Conservation (phyloP, 1,139 yeast species). For the Suhomyces anneliseae region DNA sequence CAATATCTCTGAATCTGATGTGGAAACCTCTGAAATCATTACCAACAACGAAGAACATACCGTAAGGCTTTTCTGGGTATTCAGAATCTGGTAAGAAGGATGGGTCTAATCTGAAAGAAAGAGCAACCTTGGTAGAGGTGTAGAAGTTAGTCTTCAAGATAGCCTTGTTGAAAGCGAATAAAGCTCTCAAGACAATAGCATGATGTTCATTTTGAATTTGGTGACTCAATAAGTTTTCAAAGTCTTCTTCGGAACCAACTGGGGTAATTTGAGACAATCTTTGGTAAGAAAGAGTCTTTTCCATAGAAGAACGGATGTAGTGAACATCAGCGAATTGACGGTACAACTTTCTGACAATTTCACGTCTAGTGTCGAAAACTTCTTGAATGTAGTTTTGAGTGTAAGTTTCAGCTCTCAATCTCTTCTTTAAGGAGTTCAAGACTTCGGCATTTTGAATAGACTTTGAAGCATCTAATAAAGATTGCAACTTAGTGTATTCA, state of each 20-base stretch:
- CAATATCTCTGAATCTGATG: constrained; percentile 93
- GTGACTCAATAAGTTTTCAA: constrained; percentile 64
- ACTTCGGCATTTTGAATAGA: constrained; percentile 71
- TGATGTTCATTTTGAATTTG: constrained; percentile 81
- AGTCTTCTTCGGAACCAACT: constrained; percentile 73
- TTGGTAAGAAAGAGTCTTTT: constrained; percentile 86
- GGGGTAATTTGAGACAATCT: constrained; percentile 77
- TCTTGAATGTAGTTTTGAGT: constrained; percentile 83
- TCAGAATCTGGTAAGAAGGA: constrained; percentile 79
- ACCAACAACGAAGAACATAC: constrained; percentile 95
- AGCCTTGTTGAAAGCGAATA: constrained; percentile 80
- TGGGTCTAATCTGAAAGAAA: constrained; percentile 89
- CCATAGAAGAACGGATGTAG: constrained; percentile 71
- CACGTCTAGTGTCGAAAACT: constrained; percentile 68
- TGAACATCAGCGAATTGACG: constrained; percentile 92
- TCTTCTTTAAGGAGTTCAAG: constrained; percentile 76
- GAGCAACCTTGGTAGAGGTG: constrained; percentile 91
- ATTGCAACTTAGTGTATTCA: constrained; percentile 72
- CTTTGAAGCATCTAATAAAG: constrained; percentile 61
- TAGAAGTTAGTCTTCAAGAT: constrained; percentile 92
- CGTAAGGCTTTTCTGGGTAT: constrained; percentile 90
- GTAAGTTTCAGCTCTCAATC: constrained; percentile 90
- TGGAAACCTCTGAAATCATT: constrained; percentile 98
- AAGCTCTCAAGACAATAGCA: constrained; percentile 75
- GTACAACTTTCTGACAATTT: constrained; percentile 78